phyloP scores from a whole-genome alignment of 2,329 filamentous ascomycete species.

The Botryotinia narcissicola region DNA sequence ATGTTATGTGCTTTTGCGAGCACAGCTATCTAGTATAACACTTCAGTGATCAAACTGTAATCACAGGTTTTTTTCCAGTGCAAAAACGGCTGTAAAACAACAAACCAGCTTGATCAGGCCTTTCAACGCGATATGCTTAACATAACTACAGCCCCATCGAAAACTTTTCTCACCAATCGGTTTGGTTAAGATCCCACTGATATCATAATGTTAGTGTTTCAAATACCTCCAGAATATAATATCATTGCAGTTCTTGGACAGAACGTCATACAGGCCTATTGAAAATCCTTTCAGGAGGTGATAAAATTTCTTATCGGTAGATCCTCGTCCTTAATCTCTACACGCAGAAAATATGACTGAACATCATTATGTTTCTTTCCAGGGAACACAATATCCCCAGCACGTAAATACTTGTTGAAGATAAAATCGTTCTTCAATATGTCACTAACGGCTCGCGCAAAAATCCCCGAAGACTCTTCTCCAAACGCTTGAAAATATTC shows the following conservation, averaged over 20 bases:
- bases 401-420: not conserved
- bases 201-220: not conserved
- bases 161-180: not conserved
- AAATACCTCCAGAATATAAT: not conserved
- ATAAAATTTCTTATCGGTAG: not conserved
- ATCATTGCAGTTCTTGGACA: not conserved
- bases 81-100: not conserved
- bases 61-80: rapidly evolving
- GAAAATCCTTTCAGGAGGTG: not conserved
- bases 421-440: not conserved
- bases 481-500: not conserved
- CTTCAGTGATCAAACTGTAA: not conserved
- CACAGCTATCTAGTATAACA: not conserved
- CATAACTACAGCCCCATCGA: not conserved
- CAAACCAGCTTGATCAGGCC: not conserved
- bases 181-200: not conserved
- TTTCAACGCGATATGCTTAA: not conserved
- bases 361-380: not conserved
- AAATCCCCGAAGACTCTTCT: not conserved
- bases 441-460: not conserved
- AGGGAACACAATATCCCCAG: not conserved
- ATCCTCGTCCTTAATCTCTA: not conserved
- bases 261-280: not conserved
- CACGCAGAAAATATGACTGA: not conserved
- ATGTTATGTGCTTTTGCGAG: not conserved